These are phyloP conservation scores for Trichoderma gamsii DNA, from an alignment of 495 filamentous ascomycete species.

Conservation along the genomic window DNA sequence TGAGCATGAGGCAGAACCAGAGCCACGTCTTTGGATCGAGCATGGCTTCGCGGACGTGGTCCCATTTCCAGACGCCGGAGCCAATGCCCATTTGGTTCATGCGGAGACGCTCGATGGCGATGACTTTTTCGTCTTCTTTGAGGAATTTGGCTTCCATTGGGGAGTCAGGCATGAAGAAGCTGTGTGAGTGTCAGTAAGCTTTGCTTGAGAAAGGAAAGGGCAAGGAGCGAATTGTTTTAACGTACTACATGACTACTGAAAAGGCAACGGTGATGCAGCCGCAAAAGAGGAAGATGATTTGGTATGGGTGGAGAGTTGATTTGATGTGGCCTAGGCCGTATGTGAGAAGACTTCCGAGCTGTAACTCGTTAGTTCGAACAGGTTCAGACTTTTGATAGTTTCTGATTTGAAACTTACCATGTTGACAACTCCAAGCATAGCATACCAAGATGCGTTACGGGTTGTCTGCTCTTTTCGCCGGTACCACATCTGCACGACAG, in stretches of 20 bases:
- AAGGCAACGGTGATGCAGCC: conserved; percentile 48
- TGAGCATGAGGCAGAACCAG: conserved; percentile 51
- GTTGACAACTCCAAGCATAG: conserved; percentile 51
- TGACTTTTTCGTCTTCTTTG: conserved; percentile 45
- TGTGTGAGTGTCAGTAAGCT: not conserved
- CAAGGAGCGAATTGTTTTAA: not conserved
- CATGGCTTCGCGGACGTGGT: conserved; percentile 51
- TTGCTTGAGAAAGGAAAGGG: not conserved
- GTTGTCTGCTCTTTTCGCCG: conserved; percentile 54
- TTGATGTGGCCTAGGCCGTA: conserved; percentile 52
- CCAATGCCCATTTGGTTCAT: conserved; percentile 58
- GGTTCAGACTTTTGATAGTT: too few species aligned
- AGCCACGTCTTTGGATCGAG: conserved; percentile 56
- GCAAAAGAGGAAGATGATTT: conserved; percentile 54
- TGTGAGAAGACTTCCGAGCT: conserved; percentile 28
- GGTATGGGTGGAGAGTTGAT: conserved; percentile 45
- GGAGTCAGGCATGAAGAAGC: conserved; percentile 48
- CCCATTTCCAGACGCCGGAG: conserved; percentile 54
- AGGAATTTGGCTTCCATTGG: conserved; percentile 52
- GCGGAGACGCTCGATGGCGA: conserved; percentile 41
- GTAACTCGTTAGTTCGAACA: not conserved
- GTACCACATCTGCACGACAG: conserved; percentile 60
- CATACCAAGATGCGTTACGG: conserved; percentile 54
- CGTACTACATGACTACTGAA: conserved; percentile 38
- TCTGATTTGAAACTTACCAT: too few species aligned